Base-by-base conservation (phyloP, 768 basidiomycete genomes). In the Mycena metata region DNA sequence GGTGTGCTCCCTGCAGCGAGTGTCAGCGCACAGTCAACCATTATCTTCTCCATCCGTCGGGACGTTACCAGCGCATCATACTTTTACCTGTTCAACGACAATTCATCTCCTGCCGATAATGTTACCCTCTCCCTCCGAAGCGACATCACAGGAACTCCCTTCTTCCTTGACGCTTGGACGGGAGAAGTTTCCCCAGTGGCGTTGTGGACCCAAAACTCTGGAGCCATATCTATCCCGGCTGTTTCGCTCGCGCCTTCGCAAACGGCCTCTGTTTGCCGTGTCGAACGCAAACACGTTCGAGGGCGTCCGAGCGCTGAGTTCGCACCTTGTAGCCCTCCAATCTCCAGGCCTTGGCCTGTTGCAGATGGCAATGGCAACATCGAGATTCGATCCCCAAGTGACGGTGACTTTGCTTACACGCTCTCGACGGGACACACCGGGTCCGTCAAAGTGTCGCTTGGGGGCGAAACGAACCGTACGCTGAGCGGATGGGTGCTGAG, bases 81-180 rank as follows among this genome's bases (percentile, higher is more conserved):
- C 39, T 68, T 71, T 58, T 71, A 64, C 43, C 63, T 71, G 9
- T 71, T 60, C 45, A 71, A 71, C 42, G 63, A 55, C 19, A 61
- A 63, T 24, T 33, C 39, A 10, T 39, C 39, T 10, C 39, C 23
- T n/a, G 51, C 62, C 36, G 55, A 64, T 15, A 68, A 68, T 57
- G 68, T 68, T 41, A 65, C 70, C 5, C 63, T 71, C 17, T 35
- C 59, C 3, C 63, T 71, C 15, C 60, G 64, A 47, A 59, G 66
- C 33, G 70, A 67, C 13, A 57, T 68, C 17, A 16, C 26, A 9
- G 70, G 70, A 21, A 64, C 67, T 49, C 70, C 70, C 30, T 71
- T 71, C 47, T 61, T 59, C 51, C 67, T 71, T 24, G 63, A 71
- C 60, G 60, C 70, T 19, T 71, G 67, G 58, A 71, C 52, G 5